Conservation (phyloP, 148 eudicot species). For the Vaccinium corymbosum region DNA sequence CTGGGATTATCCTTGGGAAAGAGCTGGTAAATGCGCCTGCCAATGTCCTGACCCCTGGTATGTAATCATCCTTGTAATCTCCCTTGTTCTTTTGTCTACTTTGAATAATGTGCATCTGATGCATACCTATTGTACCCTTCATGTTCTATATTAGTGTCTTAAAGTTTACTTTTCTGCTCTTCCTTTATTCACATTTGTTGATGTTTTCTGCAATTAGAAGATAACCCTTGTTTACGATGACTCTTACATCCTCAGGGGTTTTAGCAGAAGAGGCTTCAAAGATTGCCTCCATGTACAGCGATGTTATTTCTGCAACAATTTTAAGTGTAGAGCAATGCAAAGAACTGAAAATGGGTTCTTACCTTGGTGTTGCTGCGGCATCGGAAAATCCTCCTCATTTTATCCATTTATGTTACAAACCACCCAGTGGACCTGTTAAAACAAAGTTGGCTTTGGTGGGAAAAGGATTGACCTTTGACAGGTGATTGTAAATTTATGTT, state of each 20-base stretch:
- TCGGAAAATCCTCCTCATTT: constrained; percentile 91
- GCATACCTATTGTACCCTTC: background rate
- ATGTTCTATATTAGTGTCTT: background rate
- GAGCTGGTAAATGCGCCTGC: constrained; percentile 97
- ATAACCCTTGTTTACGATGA: background rate
- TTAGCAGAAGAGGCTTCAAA: constrained; percentile 87
- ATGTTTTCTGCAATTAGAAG: background rate
- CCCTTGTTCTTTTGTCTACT: constrained; percentile 1
- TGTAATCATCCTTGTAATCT: constrained; percentile 19
- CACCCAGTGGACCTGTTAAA: constrained; percentile 61
- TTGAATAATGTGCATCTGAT: background rate
- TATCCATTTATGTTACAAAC: constrained; percentile 91
- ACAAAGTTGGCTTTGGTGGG: constrained; percentile 89
- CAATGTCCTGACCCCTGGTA: constrained; percentile 96
- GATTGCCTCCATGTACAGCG: constrained; percentile 72
- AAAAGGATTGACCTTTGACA: constrained; percentile 96
- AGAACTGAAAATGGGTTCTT: constrained; percentile 96
- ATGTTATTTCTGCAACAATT: constrained; percentile 77
- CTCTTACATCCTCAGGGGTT: constrained; percentile 47
- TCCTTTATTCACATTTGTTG: background rate
- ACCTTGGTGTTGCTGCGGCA: constrained; percentile 94
- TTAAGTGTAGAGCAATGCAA: constrained; percentile 72
- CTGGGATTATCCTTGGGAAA: constrained; percentile 81
- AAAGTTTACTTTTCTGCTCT: background rate
- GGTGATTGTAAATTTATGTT: constrained; percentile 30